Evolutionary conservation across 78 protist genomes (phyloP).

Genomic region (Creolimax fragrantissima): DNA sequence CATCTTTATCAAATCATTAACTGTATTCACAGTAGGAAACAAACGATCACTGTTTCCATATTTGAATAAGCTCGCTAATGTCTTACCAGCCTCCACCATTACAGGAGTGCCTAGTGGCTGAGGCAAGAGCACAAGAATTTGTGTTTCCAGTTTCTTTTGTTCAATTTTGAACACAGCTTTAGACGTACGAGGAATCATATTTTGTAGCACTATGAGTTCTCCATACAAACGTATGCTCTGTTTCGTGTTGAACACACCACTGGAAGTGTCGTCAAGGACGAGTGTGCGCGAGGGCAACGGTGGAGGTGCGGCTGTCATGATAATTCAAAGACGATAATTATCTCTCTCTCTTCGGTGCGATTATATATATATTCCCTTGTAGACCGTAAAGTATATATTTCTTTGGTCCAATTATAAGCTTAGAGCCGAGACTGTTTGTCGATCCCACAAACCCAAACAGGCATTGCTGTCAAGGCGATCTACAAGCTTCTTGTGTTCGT

Average conservation of each 20-base stretch:
- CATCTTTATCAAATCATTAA: conserved; percentile 1
- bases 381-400: too few species aligned
- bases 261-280: not conserved
- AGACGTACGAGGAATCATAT: not conserved
- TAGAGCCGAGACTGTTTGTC: too few species aligned
- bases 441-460: too few species aligned
- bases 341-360: too few species aligned
- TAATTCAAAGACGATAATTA: not conserved
- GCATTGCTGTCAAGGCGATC: too few species aligned
- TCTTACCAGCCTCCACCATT: not conserved
- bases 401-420: too few species aligned
- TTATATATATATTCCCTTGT: too few species aligned
- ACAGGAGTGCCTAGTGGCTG: not conserved
- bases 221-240: not conserved
- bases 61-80: not conserved
- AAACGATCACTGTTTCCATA: not conserved
- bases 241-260: not conserved
- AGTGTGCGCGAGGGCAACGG: not conserved
- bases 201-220: not conserved
- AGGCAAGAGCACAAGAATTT: not conserved
- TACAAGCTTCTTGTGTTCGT: too few species aligned
- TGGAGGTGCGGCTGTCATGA: not conserved
- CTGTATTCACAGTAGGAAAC: not conserved
- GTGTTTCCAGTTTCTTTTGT: not conserved
- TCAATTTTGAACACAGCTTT: not conserved